Percentiles rank a stretch among this genome's conserved stretches.
Evolutionary conservation across 139 green algal genomes (phyloP).

Genomic region (Picocystis salinarum): DNA sequence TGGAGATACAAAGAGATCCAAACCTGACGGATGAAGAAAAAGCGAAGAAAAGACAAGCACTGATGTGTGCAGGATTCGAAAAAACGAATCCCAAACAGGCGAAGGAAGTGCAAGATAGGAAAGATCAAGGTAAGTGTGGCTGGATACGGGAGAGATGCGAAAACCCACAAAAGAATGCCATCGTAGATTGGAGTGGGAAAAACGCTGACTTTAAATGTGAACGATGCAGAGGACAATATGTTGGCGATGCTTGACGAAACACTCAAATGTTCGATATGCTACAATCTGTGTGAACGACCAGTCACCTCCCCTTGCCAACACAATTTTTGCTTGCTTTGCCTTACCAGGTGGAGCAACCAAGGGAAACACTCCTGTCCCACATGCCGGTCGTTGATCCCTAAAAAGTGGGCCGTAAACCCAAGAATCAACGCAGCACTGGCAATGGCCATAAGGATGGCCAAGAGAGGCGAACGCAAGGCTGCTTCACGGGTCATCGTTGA

Average conservation of each 20-base stretch:
- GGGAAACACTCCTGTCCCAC: conserved; percentile 67
- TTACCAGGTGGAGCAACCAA: conserved; percentile 51
- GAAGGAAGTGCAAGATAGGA: conserved; percentile 10
- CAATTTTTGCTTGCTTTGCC: conserved; percentile 89
- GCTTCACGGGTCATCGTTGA: conserved; percentile 2
- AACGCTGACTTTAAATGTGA: conserved; percentile 3
- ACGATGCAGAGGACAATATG: background rate
- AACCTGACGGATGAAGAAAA: conserved; percentile 64
- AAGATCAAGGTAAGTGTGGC: background rate
- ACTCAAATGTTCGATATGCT: conserved; percentile 73
- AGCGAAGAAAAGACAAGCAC: conserved; percentile 40
- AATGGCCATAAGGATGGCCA: conserved; percentile 40
- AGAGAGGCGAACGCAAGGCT: conserved; percentile 14
- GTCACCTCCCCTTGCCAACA: conserved; percentile 86
- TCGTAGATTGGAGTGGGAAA: background rate
- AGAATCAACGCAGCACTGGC: conserved; percentile 76
- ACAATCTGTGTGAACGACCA: conserved; percentile 59
- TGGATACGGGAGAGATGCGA: background rate
- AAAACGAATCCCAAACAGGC: conserved; percentile 14
- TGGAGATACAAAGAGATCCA: conserved; percentile 46
- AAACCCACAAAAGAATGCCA: conserved; percentile 9
- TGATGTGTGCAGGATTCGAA: conserved; percentile 27
- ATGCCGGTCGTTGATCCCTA: conserved; percentile 50
- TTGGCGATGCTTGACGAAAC: conserved; percentile 42
- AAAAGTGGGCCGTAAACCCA: conserved; percentile 47